Percentiles rank a stretch among this genome's conserved stretches.
These are phyloP conservation scores for Osmozyma mogii DNA, from an alignment of 805 yeast species.

Conservation along the genomic window DNA sequence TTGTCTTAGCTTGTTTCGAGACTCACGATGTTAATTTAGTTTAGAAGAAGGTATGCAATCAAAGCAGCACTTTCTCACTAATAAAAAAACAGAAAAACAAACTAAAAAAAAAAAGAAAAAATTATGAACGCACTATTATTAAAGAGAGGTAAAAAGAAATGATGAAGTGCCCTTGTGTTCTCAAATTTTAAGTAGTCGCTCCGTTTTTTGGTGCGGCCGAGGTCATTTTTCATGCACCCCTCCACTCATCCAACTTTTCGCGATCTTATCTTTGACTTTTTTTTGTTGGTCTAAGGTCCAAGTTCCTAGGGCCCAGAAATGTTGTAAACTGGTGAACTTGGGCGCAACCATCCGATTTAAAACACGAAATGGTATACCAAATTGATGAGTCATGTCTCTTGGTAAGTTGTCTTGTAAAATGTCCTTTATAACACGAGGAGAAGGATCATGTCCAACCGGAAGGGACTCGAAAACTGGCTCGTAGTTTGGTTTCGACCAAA, in stretches of 20 bases:
- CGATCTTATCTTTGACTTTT: slow-evolving; percentile 44
- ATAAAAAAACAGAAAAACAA: no score
- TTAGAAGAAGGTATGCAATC: no score
- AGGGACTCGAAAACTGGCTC: not conserved
- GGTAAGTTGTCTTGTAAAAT: slow-evolving; percentile 13
- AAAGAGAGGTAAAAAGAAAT: no score
- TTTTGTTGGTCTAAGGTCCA: slow-evolving; percentile 45
- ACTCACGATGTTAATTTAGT: no score
- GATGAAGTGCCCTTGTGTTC: no score
- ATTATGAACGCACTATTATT: no score
- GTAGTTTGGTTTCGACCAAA: not conserved
- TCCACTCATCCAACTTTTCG: slow-evolving; percentile 46
- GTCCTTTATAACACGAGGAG: slow-evolving; percentile 4
- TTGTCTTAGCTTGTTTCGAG: no score
- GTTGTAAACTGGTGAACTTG: slow-evolving; percentile 22
- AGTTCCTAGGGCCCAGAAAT: slow-evolving; percentile 62
- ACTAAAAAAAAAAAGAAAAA: no score
- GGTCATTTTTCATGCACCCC: no score
- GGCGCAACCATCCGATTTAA: slow-evolving; percentile 20
- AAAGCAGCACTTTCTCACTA: no score
- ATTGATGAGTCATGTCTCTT: slow-evolving; percentile 14
- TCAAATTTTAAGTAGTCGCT: no score
- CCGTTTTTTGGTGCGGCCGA: no score
- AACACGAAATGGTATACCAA: slow-evolving; percentile 15
- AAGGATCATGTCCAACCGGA: not conserved